Evolutionary conservation across 805 yeast species (phyloP), one percentile per base, ranked within the genome.

Genomic region (Ogataea pilisensis): DNA sequence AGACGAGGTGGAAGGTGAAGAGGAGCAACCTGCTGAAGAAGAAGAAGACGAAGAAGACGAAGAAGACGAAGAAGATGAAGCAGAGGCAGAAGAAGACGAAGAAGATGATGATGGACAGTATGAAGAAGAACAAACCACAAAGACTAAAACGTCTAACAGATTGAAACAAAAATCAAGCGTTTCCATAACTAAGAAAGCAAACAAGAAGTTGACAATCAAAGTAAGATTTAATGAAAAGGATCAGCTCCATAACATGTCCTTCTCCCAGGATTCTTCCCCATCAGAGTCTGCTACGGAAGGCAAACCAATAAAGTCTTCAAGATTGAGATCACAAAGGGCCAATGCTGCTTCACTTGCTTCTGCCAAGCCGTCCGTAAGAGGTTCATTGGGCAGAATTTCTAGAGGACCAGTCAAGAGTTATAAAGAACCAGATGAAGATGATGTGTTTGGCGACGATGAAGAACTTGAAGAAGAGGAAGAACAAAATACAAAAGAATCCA

Each of bases 1-100:
- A 20, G 50, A 64, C 35, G 67, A 67, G 24, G 64, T 65, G 16
- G 72, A 68, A n/a, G 14, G 6, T 4, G 21, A 7, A 3, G 64
- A 57, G 21, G 38, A 21, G 9, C n/a, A n/a, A n/a, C n/a, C n/a
- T n/a, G 24, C 11, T 8, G 34, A 36, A 12, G 38, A 36, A 7
- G 45, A 48, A 26, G 55, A 52, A 16, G 59, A 50, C 18, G 56
- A 45, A 16, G 72, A 60, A 8, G 51, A 35, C 2, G 39, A 29
- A 9, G 43, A 37, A 3, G 37, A 45, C 29, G 40, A 39, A 26
- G 30, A 41, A n/a, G 72, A 61, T 8, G 51, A 35, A 2, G 39
- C 29, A 8, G 43, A 34, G 2, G 37, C 17, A 22, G 8, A 26
- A 19, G 38, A 32, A 31, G 26, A 39, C 16, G 38, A 32, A 12